Base-by-base conservation (phyloP, 2,329 filamentous ascomycete genomes). In the Diaporthe capsici region DNA sequence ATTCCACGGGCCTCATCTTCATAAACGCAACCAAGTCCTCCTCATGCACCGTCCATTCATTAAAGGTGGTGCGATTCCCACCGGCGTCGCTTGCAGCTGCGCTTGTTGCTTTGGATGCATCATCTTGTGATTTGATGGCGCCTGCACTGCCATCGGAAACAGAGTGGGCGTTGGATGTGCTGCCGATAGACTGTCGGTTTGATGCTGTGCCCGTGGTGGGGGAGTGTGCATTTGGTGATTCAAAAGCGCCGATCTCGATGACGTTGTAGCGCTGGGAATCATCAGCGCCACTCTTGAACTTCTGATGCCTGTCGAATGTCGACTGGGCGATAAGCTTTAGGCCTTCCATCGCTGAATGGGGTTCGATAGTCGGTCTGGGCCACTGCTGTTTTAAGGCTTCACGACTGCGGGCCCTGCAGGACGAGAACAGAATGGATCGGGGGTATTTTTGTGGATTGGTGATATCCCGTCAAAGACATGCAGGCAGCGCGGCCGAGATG, bases 1-100 rank as follows among this genome's bases (percentile, higher is more conserved):
- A 44, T 20, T 77, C 76, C 2, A 77, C 61, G 1, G 76, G 76
- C 25, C 49, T 60, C 61, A 75, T 77, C 42, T 72, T 76, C 76
- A 77, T 76, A 28, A 77, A 77, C 2, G 75, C 71, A 44, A 49
- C 37, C 47, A 77, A 47, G 22, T 77, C 76, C 17, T 77, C 76
- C 57, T 77, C 76, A 25, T 75, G 71, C 51, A 77, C 76, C 55
- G 76, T 57, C 76, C 76, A 77, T 31, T 77, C 75, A n/a, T 77
- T 73, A 42, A 77, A 42, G 8, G 60, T 75, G 58, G 73, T 61
- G n/a, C 39, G 68, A 25, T 44, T 74, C 10, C 57, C 57, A 37
- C 71, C 60, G 17, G 15, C 25, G 4, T 73, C 71, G 12, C 39
- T 34, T 22, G 51, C n/a, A n/a, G n/a, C 3, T 17, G 71, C 34